Conservation (phyloP, 106 monocot genomes). For the Dactylorhiza incarnata region DNA sequence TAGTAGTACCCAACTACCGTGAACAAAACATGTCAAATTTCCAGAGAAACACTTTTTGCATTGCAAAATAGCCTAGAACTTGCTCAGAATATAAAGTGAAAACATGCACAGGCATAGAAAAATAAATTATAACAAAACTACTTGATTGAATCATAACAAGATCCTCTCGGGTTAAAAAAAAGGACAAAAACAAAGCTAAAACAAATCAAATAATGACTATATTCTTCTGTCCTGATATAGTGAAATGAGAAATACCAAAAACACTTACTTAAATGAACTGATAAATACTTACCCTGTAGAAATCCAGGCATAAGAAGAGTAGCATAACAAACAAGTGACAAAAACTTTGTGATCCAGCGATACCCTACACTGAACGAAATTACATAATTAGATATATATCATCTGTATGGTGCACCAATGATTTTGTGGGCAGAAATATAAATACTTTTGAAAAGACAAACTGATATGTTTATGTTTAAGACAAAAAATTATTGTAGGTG, state of each 20-base stretch:
- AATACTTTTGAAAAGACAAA: neutral
- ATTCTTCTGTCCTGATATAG: neutral
- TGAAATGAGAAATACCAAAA: neutral
- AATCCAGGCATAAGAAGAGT: conserved; percentile 89
- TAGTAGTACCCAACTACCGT: conserved; percentile 85
- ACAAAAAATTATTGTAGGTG: neutral
- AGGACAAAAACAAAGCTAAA: neutral
- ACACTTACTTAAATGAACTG: neutral
- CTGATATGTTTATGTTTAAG: neutral
- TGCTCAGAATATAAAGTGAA: neutral
- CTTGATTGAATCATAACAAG: neutral
- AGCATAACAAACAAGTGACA: conserved; percentile 87
- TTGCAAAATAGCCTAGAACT: neutral
- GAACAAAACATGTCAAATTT: conserved; percentile 11
- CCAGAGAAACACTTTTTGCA: conserved; percentile 3
- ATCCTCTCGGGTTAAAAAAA: neutral
- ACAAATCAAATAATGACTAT: neutral
- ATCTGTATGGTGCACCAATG: neutral
- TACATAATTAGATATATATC: conserved; percentile 2
- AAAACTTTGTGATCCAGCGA: conserved; percentile 83
- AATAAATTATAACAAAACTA: neutral
- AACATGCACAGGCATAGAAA: neutral
- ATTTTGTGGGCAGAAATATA: neutral
- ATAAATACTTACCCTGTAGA: conserved; percentile 61
- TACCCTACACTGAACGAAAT: conserved; percentile 79